Evolutionary conservation across 2,329 filamentous ascomycete species (phyloP).

Genomic region (Fusarium brachygibbosum): DNA sequence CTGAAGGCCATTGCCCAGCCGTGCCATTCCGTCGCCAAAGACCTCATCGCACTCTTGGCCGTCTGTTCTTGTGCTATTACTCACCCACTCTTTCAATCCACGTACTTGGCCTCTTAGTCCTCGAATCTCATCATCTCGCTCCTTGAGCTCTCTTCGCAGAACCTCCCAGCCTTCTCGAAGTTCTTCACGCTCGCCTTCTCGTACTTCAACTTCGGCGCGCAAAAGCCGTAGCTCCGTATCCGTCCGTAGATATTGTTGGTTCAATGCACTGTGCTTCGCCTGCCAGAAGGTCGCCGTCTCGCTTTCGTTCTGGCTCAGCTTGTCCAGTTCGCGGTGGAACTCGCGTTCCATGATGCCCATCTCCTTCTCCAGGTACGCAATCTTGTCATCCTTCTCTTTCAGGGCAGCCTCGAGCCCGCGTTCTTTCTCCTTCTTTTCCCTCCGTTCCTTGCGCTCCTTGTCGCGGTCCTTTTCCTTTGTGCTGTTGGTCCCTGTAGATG

Average conservation of each 20-base stretch:
- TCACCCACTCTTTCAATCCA: slow-evolving; percentile 79
- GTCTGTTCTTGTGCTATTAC: slow-evolving; percentile 72
- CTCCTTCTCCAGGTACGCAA: slow-evolving; percentile 66
- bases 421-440: slow-evolving; percentile 45
- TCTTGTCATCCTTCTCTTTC: slow-evolving; percentile 65
- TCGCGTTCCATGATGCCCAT: slow-evolving; percentile 66
- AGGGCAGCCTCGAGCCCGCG: slow-evolving; percentile 51
- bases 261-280: slow-evolving; percentile 65
- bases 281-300: slow-evolving; percentile 71
- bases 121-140: slow-evolving; percentile 69
- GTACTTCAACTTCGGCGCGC: slow-evolving; percentile 62
- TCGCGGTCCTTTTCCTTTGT: slow-evolving; percentile 51
- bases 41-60: slow-evolving; percentile 75
- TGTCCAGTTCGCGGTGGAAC: slow-evolving; percentile 67
- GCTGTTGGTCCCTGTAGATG: slow-evolving; percentile 52
- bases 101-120: slow-evolving; percentile 71
- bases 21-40: slow-evolving; percentile 71
- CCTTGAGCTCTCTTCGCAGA: slow-evolving; percentile 60
- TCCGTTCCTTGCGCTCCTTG: slow-evolving; percentile 47
- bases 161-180: slow-evolving; percentile 65
- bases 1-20: slow-evolving; percentile 75
- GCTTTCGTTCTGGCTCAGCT: slow-evolving; percentile 66
- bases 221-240: slow-evolving; percentile 68
- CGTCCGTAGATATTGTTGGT: slow-evolving; percentile 65
- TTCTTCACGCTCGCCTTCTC: slow-evolving; percentile 63